Evolutionary conservation across 2,329 filamentous ascomycete species (phyloP).

Genomic region (Verticillium zaregamsianum): DNA sequence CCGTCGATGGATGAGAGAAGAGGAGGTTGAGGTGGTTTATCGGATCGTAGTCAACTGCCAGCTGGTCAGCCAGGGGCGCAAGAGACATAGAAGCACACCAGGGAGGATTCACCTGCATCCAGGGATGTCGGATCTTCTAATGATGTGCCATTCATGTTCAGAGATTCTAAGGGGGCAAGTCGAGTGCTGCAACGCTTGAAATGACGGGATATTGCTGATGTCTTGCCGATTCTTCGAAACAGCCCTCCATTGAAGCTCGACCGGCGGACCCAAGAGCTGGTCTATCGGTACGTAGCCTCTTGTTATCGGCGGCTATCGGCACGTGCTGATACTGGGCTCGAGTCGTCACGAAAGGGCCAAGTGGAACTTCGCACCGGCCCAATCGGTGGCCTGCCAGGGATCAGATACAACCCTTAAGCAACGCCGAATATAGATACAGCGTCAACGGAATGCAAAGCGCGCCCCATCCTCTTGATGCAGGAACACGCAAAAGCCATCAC

Average conservation of each 20-base stretch:
- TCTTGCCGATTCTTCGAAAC: background rate
- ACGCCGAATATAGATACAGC: background rate
- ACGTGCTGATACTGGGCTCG: background rate
- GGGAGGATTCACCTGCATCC: constrained; percentile 35
- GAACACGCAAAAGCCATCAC: background rate
- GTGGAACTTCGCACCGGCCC: background rate
- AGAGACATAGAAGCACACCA: background rate
- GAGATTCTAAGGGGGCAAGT: background rate
- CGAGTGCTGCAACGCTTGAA: background rate
- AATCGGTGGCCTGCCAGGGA: background rate
- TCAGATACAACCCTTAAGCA: background rate
- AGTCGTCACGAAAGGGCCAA: background rate
- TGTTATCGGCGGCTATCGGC: background rate
- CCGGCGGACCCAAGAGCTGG: background rate
- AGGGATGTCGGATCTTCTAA: constrained; percentile 32
- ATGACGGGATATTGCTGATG: background rate
- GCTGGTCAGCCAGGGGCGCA: constrained; percentile 12
- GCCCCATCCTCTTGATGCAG: background rate
- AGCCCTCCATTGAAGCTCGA: background rate
- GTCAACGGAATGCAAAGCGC: background rate
- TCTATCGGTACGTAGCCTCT: background rate
- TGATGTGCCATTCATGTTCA: constrained; percentile 34
- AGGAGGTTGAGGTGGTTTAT: constrained; percentile 90
- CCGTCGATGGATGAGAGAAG: constrained; percentile 83
- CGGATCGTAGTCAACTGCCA: constrained; percentile 75